These are phyloP conservation scores for Colletotrichum liriopes DNA, from an alignment of 2,329 filamentous ascomycete species.

Conservation along the genomic window DNA sequence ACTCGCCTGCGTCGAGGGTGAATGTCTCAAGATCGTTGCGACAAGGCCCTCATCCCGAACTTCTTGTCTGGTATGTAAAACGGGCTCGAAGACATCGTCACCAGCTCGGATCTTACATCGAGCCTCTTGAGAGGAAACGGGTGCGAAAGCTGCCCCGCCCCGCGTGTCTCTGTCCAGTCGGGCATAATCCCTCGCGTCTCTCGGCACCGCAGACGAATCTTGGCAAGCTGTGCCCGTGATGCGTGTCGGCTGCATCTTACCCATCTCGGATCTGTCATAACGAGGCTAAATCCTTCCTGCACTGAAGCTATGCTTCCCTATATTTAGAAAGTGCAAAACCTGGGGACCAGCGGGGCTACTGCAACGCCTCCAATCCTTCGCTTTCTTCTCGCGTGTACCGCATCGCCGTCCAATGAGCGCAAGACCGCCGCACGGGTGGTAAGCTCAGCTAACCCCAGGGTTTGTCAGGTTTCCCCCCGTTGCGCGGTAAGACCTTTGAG, in stretches of 20 bases:
- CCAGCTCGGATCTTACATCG: background rate
- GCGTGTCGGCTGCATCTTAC: background rate
- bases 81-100: background rate
- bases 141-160: slow-evolving; percentile 1
- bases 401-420: background rate
- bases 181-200: background rate
- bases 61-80: too few species aligned
- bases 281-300: background rate
- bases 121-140: background rate
- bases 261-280: background rate
- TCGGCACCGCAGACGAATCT: background rate
- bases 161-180: background rate
- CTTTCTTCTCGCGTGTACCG: too few species aligned
- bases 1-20: background rate
- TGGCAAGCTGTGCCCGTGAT: background rate
- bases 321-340: slow-evolving; percentile 19
- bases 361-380: too few species aligned
- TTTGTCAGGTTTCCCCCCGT: background rate
- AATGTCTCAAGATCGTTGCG: background rate
- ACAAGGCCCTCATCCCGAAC: background rate
- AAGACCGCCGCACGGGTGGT: background rate
- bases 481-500: background rate
- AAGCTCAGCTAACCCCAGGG: background rate
- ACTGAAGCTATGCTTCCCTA: background rate
- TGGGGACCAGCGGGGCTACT: slow-evolving; percentile 8